Percentiles rank a stretch among this genome's conserved stretches.
These are phyloP conservation scores for Penicillium sp. DNA, from an alignment of 2,329 filamentous ascomycete species.

Conservation along the genomic window DNA sequence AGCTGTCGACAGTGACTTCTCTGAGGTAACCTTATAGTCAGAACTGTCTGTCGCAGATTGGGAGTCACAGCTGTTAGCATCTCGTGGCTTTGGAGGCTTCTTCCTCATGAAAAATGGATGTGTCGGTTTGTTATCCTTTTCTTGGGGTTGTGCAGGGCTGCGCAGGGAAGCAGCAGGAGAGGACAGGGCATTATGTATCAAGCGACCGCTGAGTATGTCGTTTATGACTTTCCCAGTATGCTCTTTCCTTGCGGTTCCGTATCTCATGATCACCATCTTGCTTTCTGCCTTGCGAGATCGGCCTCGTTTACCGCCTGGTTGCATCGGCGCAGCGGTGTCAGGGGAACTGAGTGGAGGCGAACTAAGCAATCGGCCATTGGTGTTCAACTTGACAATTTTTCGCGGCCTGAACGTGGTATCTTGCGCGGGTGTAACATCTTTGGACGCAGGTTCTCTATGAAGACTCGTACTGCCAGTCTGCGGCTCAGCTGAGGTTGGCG, in stretches of 20 bases:
- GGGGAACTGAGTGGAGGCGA: slow-evolving; percentile 33
- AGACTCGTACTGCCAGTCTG: background rate
- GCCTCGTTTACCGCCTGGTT: slow-evolving; percentile 32
- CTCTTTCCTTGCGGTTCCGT: slow-evolving; percentile 54
- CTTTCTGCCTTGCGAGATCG: slow-evolving; percentile 32
- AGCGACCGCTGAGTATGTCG: slow-evolving; percentile 56
- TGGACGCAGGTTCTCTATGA: background rate
- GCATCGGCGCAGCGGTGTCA: slow-evolving; percentile 22
- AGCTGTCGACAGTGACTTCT: background rate
- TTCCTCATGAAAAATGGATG: slow-evolving; percentile 73
- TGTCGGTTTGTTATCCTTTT: slow-evolving; percentile 47
- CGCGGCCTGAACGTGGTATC: slow-evolving; percentile 46
- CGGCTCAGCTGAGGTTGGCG: background rate
- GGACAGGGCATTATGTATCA: slow-evolving; percentile 28
- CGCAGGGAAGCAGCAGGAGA: slow-evolving; percentile 20
- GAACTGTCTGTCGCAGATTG: background rate
- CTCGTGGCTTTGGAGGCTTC: slow-evolving; percentile 30
- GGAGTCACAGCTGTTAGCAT: background rate
- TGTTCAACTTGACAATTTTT: slow-evolving; percentile 50
- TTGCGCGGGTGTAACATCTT: background rate
- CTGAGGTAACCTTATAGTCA: background rate
- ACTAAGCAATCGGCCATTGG: slow-evolving; percentile 47
- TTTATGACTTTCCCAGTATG: slow-evolving; percentile 63
- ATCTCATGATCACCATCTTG: slow-evolving; percentile 59
- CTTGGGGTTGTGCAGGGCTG: slow-evolving; percentile 12